These are phyloP conservation scores for Trapa incisa DNA, from an alignment of 345 rosid species.

Conservation along the genomic window DNA sequence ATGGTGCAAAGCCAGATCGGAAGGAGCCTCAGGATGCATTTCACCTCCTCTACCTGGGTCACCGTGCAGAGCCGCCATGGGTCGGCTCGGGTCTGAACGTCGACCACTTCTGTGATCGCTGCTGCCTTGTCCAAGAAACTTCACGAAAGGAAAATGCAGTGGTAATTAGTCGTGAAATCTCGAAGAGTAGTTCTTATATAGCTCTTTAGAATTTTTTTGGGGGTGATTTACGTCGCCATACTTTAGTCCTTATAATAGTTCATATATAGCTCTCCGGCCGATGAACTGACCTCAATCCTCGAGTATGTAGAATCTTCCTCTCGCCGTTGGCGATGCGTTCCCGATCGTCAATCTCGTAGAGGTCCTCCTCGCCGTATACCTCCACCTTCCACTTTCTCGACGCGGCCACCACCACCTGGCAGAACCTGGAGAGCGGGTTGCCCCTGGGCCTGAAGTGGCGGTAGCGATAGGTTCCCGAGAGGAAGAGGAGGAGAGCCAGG, in stretches of 20 bases:
- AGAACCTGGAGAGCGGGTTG: slow-evolving; percentile 70
- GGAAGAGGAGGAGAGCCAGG: slow-evolving; percentile 41
- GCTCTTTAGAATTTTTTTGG: no score
- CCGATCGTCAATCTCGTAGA: slow-evolving; percentile 33
- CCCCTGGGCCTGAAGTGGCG: slow-evolving; percentile 83
- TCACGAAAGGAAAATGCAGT: slow-evolving; percentile 1
- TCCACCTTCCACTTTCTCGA: slow-evolving; percentile 48
- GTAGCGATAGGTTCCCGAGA: slow-evolving; percentile 58
- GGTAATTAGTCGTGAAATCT: not conserved
- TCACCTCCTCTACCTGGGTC: slow-evolving; percentile 96
- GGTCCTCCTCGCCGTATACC: slow-evolving; percentile 29
- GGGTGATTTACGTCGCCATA: no score
- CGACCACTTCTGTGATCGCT: slow-evolving; percentile 19
- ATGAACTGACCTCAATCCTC: slow-evolving; percentile 67
- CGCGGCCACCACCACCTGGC: slow-evolving; percentile 86
- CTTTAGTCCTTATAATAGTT: no score
- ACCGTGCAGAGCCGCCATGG: slow-evolving; percentile 80
- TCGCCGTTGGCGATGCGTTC: slow-evolving; percentile 28
- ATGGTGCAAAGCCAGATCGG: slow-evolving; percentile 99
- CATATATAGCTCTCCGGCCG: no score
- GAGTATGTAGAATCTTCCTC: slow-evolving; percentile 68
- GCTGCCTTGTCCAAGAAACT: slow-evolving; percentile 98
- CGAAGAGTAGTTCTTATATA: no score
- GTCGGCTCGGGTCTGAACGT: slow-evolving; percentile 8
- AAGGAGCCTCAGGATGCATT: slow-evolving; percentile 78